These are phyloP conservation scores for Boletus semigastroideus DNA, from an alignment of 1,284 basidiomycete genomes.

Conservation along the genomic window DNA sequence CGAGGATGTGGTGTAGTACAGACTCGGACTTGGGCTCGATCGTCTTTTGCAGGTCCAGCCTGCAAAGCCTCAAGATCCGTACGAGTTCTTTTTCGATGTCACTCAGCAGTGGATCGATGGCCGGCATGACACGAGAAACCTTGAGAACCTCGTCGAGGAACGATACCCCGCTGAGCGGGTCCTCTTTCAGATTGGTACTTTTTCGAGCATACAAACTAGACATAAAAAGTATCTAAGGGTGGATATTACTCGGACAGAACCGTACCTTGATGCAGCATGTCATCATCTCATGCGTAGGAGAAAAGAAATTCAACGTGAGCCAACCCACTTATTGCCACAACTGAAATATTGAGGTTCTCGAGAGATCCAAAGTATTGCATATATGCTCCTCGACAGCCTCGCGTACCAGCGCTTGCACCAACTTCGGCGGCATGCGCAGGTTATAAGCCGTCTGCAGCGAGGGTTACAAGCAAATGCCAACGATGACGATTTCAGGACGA, in stretches of 20 bases:
- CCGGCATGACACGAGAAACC: no score
- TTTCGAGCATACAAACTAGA: no score
- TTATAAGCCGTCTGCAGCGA: conserved; percentile 95
- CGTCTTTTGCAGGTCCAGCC: conserved; percentile 75
- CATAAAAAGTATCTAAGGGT: no score
- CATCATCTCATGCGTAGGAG: conserved; percentile 2
- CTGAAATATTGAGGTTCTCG: conserved; percentile 80
- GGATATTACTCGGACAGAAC: no score
- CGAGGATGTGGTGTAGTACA: conserved; percentile 87
- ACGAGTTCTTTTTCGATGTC: conserved; percentile 77
- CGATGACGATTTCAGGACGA: background rate
- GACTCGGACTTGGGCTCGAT: conserved; percentile 63
- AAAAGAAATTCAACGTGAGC: background rate
- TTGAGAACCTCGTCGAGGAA: no score
- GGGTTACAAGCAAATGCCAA: conserved; percentile 76
- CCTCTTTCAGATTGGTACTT: no score
- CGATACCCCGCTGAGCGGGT: no score
- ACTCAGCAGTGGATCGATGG: no score
- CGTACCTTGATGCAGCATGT: no score
- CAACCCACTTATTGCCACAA: conserved; percentile 66
- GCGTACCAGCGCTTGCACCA: conserved; percentile 79
- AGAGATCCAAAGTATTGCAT: conserved; percentile 80
- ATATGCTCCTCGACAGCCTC: conserved; percentile 84
- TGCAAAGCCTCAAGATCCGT: conserved; percentile 78
- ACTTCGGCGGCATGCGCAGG: conserved; percentile 77